phyloP scores from a whole-genome alignment of 352 stramenopile genomes.

The Phytophthora idaei region DNA sequence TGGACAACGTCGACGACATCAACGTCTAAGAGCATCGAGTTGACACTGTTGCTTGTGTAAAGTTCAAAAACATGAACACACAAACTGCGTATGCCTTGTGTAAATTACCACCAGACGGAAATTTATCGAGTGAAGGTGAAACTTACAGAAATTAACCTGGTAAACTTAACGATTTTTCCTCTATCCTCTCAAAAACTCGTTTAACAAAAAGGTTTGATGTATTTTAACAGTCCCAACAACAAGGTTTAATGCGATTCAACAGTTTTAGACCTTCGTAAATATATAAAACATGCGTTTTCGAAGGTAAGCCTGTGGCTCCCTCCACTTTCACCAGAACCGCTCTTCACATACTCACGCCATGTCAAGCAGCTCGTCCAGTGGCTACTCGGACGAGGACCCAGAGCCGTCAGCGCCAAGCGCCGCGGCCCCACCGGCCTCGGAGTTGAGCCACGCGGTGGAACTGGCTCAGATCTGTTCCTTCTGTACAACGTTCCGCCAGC shows the following conservation, averaged over 20 bases:
- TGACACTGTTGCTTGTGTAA: background rate
- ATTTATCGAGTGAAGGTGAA: no score
- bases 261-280: background rate
- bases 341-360: slow-evolving; percentile 39
- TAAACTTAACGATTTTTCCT: no score
- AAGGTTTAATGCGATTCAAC: background rate
- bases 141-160: no score
- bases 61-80: background rate
- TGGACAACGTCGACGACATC: slow-evolving; percentile 94
- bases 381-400: slow-evolving; percentile 43
- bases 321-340: slow-evolving; percentile 29
- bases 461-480: slow-evolving; percentile 82
- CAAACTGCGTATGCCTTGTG: no score
- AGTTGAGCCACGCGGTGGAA: slow-evolving; percentile 49
- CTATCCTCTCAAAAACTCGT: no score
- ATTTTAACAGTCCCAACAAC: background rate
- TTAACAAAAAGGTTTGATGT: background rate
- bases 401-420: slow-evolving; percentile 18
- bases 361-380: slow-evolving; percentile 56
- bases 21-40: slow-evolving; percentile 90
- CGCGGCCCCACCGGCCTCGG: slow-evolving; percentile 17
- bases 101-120: no score
- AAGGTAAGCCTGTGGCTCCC: slow-evolving; percentile 7
- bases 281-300: background rate
- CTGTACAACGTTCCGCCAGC: slow-evolving; percentile 71